Evolutionary conservation across 2,329 filamentous ascomycete species (phyloP).

Genomic region (Ceratocystis alfenasii): DNA sequence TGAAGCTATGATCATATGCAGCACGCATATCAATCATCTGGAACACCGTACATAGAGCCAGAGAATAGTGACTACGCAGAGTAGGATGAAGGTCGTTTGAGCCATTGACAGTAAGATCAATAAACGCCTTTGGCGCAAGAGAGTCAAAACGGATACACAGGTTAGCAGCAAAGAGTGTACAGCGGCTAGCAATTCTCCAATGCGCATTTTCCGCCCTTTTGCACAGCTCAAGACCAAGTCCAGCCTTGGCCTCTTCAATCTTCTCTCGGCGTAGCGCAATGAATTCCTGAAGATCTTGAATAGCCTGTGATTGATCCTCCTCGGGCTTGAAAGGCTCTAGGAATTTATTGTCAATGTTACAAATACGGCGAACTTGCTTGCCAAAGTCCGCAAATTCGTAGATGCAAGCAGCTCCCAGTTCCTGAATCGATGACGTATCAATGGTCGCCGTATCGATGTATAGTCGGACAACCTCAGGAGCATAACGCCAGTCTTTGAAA

Average conservation of each 20-base stretch:
- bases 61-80: conserved; percentile 67
- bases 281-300: conserved; percentile 49
- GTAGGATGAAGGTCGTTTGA: conserved; percentile 85
- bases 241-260: conserved; percentile 74
- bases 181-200: conserved; percentile 90
- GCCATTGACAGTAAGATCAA: conserved; percentile 70
- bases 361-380: conserved; percentile 59
- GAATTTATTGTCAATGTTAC: conserved; percentile 41
- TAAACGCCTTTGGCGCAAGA: conserved; percentile 67
- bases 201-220: conserved; percentile 67
- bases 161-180: conserved; percentile 80
- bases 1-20: conserved; percentile 73
- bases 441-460: conserved; percentile 84
- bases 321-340: conserved; percentile 38
- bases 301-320: conserved; percentile 43
- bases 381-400: conserved; percentile 88
- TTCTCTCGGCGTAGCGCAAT: conserved; percentile 62
- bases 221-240: conserved; percentile 69
- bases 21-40: conserved; percentile 80
- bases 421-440: conserved; percentile 90
- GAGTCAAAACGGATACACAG: conserved; percentile 85
- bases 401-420: conserved; percentile 65
- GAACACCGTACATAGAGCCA: conserved; percentile 64
- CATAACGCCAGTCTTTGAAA: conserved; percentile 86
- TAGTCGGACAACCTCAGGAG: conserved; percentile 74